phyloP scores from a whole-genome alignment of 148 eudicot species.

The Camellia lanceoleosa region DNA sequence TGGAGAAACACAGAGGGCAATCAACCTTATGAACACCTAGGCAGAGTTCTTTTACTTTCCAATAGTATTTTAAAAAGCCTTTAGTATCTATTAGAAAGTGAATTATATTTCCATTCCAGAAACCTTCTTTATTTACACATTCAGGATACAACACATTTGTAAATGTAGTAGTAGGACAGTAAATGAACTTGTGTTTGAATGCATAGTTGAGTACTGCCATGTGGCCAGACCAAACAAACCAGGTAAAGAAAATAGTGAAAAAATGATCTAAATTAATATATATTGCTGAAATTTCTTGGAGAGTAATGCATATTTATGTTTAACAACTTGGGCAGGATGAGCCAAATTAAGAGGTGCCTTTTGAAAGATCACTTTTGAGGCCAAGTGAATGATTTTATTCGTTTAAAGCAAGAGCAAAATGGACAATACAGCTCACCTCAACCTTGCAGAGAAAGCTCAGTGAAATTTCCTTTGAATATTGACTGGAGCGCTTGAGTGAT shows the following conservation, averaged over 20 bases:
- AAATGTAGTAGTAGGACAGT: not conserved
- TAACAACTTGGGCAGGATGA: not conserved
- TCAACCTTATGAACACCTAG: no score
- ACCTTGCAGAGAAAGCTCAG: slow-evolving; percentile 79
- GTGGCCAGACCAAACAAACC: not conserved
- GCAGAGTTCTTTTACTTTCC: no score
- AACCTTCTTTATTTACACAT: not conserved
- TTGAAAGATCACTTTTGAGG: not conserved
- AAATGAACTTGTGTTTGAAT: not conserved
- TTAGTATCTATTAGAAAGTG: not conserved
- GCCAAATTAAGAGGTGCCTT: not conserved
- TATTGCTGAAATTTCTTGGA: not conserved
- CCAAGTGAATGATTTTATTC: not conserved
- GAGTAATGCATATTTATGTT: not conserved
- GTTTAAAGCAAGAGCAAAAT: not conserved
- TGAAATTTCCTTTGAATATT: slow-evolving; percentile 58
- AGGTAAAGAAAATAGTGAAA: not conserved
- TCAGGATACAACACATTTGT: not conserved
- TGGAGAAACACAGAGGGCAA: not conserved
- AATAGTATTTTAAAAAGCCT: no score
- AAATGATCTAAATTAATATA: not conserved
- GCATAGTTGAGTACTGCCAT: not conserved
- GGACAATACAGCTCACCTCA: slow-evolving; percentile 49
- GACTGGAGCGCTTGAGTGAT: slow-evolving; percentile 68
- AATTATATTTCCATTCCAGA: not conserved